These are phyloP conservation scores for Lodderomyces oxycetoniae DNA, from an alignment of 1,139 yeast species.

Conservation along the genomic window DNA sequence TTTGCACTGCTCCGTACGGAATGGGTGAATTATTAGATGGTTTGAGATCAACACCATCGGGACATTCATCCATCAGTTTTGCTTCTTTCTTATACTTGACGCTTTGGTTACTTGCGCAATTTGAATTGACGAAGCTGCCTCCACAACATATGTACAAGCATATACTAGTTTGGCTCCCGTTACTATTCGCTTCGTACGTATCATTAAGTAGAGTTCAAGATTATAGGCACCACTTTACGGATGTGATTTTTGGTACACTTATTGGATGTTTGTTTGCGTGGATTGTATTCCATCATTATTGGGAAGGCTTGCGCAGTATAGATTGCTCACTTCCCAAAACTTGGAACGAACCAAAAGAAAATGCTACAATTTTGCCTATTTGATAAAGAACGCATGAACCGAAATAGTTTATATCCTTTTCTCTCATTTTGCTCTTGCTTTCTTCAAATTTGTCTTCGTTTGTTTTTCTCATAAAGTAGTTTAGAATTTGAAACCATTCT, in stretches of 20 bases:
- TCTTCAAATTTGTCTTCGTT: too few relatives aligned
- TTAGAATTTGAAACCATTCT: too few relatives aligned
- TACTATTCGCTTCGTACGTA: constrained; percentile 42
- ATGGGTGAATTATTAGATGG: constrained; percentile 60
- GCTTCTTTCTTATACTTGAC: constrained; percentile 59
- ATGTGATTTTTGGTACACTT: constrained; percentile 52
- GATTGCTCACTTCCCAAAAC: constrained; percentile 13
- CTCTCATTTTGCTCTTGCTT: too few relatives aligned
- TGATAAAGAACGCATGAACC: too few relatives aligned
- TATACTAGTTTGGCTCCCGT: constrained; percentile 17
- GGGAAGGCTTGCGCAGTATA: constrained; percentile 18
- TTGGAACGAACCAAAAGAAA: neutral
- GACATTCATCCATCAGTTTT: constrained; percentile 70
- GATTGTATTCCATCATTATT: constrained; percentile 41
- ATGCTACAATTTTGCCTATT: neutral
- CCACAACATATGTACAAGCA: constrained; percentile 16
- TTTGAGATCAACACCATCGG: constrained; percentile 76
- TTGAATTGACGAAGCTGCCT: constrained; percentile 15
- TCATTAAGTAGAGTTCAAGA: constrained; percentile 66
- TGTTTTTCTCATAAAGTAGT: too few relatives aligned
- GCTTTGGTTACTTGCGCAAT: constrained; percentile 61
- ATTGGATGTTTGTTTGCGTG: constrained; percentile 26
- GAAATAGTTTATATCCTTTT: too few relatives aligned
- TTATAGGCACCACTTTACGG: constrained; percentile 72
- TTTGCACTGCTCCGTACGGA: constrained; percentile 43